phyloP scores from a whole-genome alignment of 805 yeast species.

The Metschnikowia matae region DNA sequence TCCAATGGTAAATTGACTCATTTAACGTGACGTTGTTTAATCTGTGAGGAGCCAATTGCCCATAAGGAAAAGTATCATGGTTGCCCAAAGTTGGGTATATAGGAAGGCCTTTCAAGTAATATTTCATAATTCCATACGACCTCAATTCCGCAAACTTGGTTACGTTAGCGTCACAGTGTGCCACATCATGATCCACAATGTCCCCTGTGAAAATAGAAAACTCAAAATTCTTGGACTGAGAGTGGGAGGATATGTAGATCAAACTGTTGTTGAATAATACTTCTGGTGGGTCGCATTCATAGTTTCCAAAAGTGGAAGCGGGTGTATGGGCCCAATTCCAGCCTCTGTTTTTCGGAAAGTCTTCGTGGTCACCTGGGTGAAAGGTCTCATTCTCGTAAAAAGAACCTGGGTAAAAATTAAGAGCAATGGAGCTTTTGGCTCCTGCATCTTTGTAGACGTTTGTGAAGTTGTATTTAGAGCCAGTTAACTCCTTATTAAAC shows the following conservation, averaged over 20 bases:
- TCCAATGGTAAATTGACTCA: constrained; percentile 31
- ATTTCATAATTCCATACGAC: constrained; percentile 59
- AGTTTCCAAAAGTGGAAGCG: constrained; percentile 59
- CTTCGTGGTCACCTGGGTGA: constrained; percentile 32
- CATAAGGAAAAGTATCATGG: constrained; percentile 72
- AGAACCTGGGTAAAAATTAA: constrained; percentile 31
- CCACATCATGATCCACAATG: constrained; percentile 63
- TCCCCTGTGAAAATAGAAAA: constrained; percentile 73
- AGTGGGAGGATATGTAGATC: constrained; percentile 35
- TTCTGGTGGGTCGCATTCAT: constrained; percentile 65
- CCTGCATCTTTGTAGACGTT: constrained; percentile 19
- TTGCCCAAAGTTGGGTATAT: constrained; percentile 63
- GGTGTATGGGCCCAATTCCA: constrained; percentile 40
- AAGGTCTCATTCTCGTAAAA: constrained; percentile 24
- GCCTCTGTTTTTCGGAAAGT: constrained; percentile 24
- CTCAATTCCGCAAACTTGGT: constrained; percentile 71
- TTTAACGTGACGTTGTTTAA: constrained; percentile 14
- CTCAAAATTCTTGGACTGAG: constrained; percentile 41
- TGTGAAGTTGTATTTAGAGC: constrained; percentile 28
- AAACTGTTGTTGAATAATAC: constrained; percentile 56
- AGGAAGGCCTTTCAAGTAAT: constrained; percentile 47
- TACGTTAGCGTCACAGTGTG: constrained; percentile 49
- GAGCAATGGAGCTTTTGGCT: constrained; percentile 12
- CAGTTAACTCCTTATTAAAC: constrained; percentile 28
- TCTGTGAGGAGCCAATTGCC: constrained; percentile 54